These are phyloP conservation scores for Drechslerella coelobrocha DNA, from an alignment of 2,329 filamentous ascomycete species.

Conservation along the genomic window DNA sequence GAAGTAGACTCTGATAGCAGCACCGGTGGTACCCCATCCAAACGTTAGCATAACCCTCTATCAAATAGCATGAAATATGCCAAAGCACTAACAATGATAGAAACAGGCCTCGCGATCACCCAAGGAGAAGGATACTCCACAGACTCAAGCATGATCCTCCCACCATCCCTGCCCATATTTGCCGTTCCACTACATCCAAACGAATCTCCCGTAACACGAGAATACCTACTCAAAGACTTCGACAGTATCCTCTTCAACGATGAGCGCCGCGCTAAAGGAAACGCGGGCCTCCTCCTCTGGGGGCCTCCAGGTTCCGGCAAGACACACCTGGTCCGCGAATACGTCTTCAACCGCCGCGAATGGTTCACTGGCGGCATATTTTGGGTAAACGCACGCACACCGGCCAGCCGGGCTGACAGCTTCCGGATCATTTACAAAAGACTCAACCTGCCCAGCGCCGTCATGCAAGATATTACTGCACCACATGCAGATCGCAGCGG, in stretches of 20 bases:
- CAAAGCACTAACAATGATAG: constrained; percentile 4
- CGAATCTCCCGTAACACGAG: constrained; percentile 68
- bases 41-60: constrained; percentile 31
- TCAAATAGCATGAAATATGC: neutral
- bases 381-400: constrained; percentile 69
- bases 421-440: constrained; percentile 51
- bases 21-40: constrained; percentile 15
- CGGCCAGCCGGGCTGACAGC: constrained; percentile 28
- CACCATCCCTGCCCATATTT: constrained; percentile 39
- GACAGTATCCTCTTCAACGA: constrained; percentile 68
- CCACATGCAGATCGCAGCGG: constrained; percentile 62
- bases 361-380: constrained; percentile 72
- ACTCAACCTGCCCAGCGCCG: constrained; percentile 54
- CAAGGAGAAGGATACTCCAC: constrained; percentile 20
- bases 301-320: constrained; percentile 73
- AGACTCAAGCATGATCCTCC: constrained; percentile 37
- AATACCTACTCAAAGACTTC: constrained; percentile 66
- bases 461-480: constrained; percentile 72
- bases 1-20: constrained; percentile 32
- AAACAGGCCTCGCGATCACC: constrained; percentile 19
- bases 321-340: constrained; percentile 72
- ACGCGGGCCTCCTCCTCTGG: constrained; percentile 69
- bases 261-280: constrained; percentile 65
- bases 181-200: constrained; percentile 59
- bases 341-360: constrained; percentile 62